Evolutionary conservation across 2,329 filamentous ascomycete genomes (phyloP), one percentile per base, ranked within the genome.

Genomic region (Colletotrichum godetiae): DNA sequence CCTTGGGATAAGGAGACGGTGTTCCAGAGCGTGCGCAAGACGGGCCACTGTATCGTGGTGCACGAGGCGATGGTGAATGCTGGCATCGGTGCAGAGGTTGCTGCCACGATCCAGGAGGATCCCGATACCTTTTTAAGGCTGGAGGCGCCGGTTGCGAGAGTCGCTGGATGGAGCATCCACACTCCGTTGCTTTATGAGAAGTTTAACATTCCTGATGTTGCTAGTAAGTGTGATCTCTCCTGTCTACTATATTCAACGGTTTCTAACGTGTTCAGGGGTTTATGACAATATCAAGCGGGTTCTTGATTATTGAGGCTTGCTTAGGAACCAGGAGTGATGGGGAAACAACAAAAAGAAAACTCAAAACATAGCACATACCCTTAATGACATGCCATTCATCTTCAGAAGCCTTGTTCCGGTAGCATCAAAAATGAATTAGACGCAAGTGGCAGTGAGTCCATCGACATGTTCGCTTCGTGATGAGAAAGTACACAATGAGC

Each of bases 41-140:
- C 95, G 0, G 95, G 95, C 0, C 86, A 94, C 73, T 95, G 93
- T 52, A 89, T 98, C 67, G 92, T 98, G 1, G 95, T 98, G 7
- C 95, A 98, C 80, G 95, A 98, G 84, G 92, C 94, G 70, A 97
- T 97, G 93, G 88, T 95, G 75, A 98, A 97, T 78, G 93, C 93
- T 7, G 95, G 95, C 15, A 90, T 98, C 19, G 95, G 95, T 2
- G 95, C 95, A 5, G 95, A 98, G 80, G 92, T 98, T 0, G 94
- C 95, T 1, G 94, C 95, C 0, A 93, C 93, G 1, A 94, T 98
- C 64, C 95, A 98, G 81, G 94, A 97, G 77, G 91, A 93, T 68
- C 80, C 84, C 0, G 86, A 88, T 33, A 96, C 95, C 0, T 98
- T 98, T 80, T 81, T 97, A 75, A 88, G 92, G 4, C 84, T 98